A percentile compares a stretch with the other conserved stretches of the same genome.
phyloP scores from a whole-genome alignment of 140 eudicot species.

The Erigeron philadelphicus region DNA sequence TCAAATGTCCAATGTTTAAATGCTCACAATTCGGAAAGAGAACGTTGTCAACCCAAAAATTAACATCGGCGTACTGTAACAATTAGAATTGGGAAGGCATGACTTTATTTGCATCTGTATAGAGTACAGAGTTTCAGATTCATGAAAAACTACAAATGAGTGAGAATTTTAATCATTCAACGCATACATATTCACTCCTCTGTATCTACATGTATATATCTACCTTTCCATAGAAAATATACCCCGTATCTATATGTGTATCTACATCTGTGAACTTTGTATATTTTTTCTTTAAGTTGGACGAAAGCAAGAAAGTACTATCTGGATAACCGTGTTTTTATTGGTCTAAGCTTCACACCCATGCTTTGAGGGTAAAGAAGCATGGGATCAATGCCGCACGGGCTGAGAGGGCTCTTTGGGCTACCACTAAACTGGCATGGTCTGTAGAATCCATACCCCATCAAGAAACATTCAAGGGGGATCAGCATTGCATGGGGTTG shows the following conservation, averaged over 20 bases:
- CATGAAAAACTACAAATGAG: constrained; percentile 35
- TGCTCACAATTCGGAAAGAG: not conserved
- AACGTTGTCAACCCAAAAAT: not conserved
- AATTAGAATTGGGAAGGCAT: constrained; percentile 11
- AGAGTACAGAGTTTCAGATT: constrained; percentile 10
- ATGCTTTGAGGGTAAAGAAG: constrained; percentile 78
- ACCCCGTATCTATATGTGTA: not conserved
- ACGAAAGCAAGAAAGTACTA: constrained; percentile 16
- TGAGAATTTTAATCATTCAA: constrained; percentile 13
- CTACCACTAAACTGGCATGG: constrained; percentile 51
- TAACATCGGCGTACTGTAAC: not conserved
- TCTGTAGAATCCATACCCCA: constrained; percentile 59
- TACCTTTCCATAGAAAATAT: not conserved
- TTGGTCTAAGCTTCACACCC: constrained; percentile 86
- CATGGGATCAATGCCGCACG: constrained; percentile 50
- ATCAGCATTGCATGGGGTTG: constrained; percentile 84
- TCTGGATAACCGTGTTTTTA: constrained; percentile 55
- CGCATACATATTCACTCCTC: constrained; percentile 14
- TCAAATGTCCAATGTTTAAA: too few species aligned
- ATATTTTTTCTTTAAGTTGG: constrained; percentile 17
- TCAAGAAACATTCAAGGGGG: constrained; percentile 69
- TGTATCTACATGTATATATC: constrained; percentile 15
- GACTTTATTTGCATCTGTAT: constrained; percentile 10
- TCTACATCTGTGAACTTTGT: too few species aligned
- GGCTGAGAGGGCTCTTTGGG: constrained; percentile 74